Conservation (phyloP, 768 basidiomycete species). For the Tricholomella constricta region DNA sequence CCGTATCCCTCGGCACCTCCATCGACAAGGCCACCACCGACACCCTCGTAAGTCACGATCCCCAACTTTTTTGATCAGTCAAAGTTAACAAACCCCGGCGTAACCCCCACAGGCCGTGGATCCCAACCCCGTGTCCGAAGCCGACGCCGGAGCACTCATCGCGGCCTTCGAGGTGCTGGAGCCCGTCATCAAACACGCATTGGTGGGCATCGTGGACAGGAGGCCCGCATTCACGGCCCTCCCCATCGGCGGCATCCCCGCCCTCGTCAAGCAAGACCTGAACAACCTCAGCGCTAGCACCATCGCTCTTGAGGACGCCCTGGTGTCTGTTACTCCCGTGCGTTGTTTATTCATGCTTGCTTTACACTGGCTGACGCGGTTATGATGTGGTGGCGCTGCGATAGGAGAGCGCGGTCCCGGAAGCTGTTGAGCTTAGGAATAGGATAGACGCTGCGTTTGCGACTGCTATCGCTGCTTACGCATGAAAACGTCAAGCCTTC, state of each 20-base stretch:
- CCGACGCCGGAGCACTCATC: conserved; percentile 26
- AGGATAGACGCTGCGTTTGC: conserved; percentile 25
- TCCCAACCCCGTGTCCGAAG: conserved; percentile 21
- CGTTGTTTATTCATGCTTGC: neutral
- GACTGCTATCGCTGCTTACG: conserved; percentile 20
- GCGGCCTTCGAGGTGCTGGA: conserved; percentile 24
- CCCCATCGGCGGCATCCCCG: conserved; percentile 31
- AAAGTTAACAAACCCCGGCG: neutral
- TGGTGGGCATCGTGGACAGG: conserved; percentile 25
- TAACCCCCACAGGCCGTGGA: conserved; percentile 14
- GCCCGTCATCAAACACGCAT: conserved; percentile 27
- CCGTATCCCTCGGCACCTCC: conserved; percentile 20
- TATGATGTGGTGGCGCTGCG: no score
- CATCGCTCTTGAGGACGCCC: conserved; percentile 21
- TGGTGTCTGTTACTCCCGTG: conserved; percentile 28
- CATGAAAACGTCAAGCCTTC: no score
- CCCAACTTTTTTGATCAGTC: neutral
- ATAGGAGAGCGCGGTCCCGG: no score
- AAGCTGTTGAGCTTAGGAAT: conserved; percentile 8
- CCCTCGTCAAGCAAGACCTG: conserved; percentile 32
- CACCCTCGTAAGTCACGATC: conserved; percentile 21
- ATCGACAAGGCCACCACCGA: conserved; percentile 30
- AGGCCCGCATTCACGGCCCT: conserved; percentile 29
- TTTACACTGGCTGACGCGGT: neutral
- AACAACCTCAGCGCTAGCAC: conserved; percentile 24